Percentiles rank a stretch among this genome's conserved stretches.
Conservation (phyloP, 805 yeast species). For the Saccharomyces mikatae region DNA sequence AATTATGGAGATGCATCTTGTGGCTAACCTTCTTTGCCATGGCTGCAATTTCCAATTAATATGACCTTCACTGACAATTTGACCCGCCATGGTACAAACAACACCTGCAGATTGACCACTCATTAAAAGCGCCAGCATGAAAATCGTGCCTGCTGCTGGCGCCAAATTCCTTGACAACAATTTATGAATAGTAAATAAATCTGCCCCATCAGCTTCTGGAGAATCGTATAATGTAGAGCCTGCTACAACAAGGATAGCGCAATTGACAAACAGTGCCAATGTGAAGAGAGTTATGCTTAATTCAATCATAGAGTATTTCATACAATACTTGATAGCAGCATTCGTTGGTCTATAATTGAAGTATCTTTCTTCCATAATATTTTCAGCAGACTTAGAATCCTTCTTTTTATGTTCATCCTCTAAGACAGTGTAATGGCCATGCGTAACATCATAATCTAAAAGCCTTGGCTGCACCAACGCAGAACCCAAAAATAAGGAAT, state of each 20-base stretch:
- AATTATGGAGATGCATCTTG: slow-evolving; percentile 68
- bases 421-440: slow-evolving; percentile 39
- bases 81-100: slow-evolving; percentile 90
- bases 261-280: slow-evolving; percentile 78
- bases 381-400: slow-evolving; percentile 11
- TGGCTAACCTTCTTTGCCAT: slow-evolving; percentile 69
- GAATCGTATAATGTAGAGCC: slow-evolving; percentile 70
- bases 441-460: slow-evolving; percentile 59
- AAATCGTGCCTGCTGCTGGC: slow-evolving; percentile 71
- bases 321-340: slow-evolving; percentile 63
- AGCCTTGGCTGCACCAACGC: slow-evolving; percentile 81
- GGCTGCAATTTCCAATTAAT: slow-evolving; percentile 74
- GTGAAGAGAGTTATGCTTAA: slow-evolving; percentile 62
- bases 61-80: slow-evolving; percentile 87
- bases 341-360: slow-evolving; percentile 59
- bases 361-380: slow-evolving; percentile 33
- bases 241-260: slow-evolving; percentile 73
- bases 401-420: slow-evolving; percentile 10
- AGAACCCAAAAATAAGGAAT: slow-evolving; percentile 75
- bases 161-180: slow-evolving; percentile 55
- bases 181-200: slow-evolving; percentile 66
- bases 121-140: slow-evolving; percentile 74
- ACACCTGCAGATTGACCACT: slow-evolving; percentile 90
- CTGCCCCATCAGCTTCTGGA: slow-evolving; percentile 70
- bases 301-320: slow-evolving; percentile 67